Evolutionary conservation across 2,329 filamentous ascomycete genomes (phyloP).

Genomic region (Arachnopeziza araneosa): DNA sequence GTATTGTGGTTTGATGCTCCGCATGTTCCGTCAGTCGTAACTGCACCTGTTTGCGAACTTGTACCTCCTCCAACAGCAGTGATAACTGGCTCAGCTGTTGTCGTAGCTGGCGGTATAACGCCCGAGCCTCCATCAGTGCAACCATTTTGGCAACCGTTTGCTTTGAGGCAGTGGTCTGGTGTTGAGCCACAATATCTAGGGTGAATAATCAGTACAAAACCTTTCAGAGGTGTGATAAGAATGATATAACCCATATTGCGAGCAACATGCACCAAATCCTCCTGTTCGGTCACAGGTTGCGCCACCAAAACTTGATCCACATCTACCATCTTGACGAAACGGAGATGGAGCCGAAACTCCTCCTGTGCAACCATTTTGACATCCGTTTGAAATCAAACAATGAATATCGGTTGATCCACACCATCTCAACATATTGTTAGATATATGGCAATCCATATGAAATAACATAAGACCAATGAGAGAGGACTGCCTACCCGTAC

Average conservation of each 20-base stretch:
- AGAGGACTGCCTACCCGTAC: slow-evolving; percentile 15
- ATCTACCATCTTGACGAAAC: slow-evolving; percentile 11
- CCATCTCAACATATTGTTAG: background rate
- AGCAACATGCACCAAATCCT: slow-evolving; percentile 28
- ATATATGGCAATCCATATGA: background rate
- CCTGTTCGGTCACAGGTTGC: slow-evolving; percentile 26
- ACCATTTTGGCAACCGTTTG: slow-evolving; percentile 29
- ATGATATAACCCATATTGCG: slow-evolving; percentile 19
- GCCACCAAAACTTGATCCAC: slow-evolving; percentile 20
- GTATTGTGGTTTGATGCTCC: slow-evolving; percentile 43
- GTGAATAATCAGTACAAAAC: slow-evolving; percentile 3
- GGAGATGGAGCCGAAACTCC: background rate
- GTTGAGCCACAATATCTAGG: slow-evolving; percentile 29
- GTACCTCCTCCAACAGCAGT: background rate
- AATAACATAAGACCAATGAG: background rate
- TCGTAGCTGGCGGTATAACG: slow-evolving; percentile 15
- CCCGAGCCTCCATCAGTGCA: slow-evolving; percentile 17
- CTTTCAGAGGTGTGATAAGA: slow-evolving; percentile 13
- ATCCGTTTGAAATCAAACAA: slow-evolving; percentile 25
- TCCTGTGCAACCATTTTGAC: slow-evolving; percentile 26
- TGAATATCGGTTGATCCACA: slow-evolving; percentile 6
- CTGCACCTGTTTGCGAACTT: slow-evolving; percentile 27
- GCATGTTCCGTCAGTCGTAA: slow-evolving; percentile 48
- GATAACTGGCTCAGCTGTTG: slow-evolving; percentile 4
- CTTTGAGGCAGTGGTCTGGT: slow-evolving; percentile 20